Conservation (phyloP, 2,329 filamentous ascomycete species). For the Lasiodiplodia hormozganensis region DNA sequence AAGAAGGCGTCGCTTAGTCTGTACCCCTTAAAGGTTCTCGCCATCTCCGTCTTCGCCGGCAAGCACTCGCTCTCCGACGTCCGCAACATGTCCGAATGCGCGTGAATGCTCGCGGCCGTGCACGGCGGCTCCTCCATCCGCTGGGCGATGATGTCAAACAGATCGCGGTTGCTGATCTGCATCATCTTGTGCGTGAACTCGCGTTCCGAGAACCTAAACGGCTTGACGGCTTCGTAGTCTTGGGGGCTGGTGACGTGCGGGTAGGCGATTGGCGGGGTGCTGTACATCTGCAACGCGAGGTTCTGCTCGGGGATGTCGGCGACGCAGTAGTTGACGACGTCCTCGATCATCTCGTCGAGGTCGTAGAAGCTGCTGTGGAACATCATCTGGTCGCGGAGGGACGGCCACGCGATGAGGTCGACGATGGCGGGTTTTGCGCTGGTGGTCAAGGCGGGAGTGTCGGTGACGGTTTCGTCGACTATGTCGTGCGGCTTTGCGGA, state of each 20-base stretch:
- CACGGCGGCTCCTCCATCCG: background rate
- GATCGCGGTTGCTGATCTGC: background rate
- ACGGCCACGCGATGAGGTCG: constrained; percentile 28
- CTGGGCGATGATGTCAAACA: constrained; percentile 6
- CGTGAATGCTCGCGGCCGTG: background rate
- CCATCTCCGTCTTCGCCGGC: background rate
- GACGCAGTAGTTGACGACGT: constrained; percentile 22
- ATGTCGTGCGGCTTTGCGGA: background rate
- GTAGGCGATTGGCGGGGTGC: background rate
- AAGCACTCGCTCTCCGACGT: background rate
- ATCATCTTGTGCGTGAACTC: background rate
- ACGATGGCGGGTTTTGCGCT: constrained; percentile 1
- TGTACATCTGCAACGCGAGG: constrained; percentile 20
- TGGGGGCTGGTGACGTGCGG: background rate
- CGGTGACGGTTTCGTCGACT: background rate
- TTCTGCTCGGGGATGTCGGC: constrained; percentile 13
- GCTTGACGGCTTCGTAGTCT: background rate
- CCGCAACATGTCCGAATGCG: background rate
- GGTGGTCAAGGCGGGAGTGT: background rate
- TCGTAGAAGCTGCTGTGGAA: constrained; percentile 25
- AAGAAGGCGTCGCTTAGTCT: constrained; percentile 20
- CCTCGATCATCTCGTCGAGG: constrained; percentile 20
- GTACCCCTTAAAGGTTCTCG: background rate
- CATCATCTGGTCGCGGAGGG: constrained; percentile 26
- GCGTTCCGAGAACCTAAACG: background rate